Conservation (phyloP, 305 asterid species). For the Fraxinus velutina region DNA sequence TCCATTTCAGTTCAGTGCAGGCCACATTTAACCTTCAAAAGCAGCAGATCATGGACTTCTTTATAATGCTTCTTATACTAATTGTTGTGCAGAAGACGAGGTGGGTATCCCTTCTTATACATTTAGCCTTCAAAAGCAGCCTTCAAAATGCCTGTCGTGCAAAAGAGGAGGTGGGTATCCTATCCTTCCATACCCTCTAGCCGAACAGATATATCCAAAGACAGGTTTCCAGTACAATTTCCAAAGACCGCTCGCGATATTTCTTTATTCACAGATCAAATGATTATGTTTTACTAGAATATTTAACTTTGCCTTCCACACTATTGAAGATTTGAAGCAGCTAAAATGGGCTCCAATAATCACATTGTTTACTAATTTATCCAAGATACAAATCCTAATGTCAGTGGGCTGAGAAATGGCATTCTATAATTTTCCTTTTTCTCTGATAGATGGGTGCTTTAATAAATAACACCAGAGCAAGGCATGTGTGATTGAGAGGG, state of each 20-base stretch:
- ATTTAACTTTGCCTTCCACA: not conserved
- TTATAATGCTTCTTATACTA: slow-evolving; percentile 30
- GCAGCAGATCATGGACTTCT: slow-evolving; percentile 51
- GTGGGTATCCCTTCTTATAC: too few species aligned
- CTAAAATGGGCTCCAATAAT: not conserved
- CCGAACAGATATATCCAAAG: not conserved
- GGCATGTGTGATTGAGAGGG: not conserved
- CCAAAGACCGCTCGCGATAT: not conserved
- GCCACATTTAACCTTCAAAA: slow-evolving; percentile 11
- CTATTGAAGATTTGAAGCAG: not conserved
- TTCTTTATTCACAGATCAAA: not conserved
- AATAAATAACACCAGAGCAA: too few species aligned
- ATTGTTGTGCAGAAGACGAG: too few species aligned
- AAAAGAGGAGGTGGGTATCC: too few species aligned
- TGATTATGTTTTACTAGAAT: not conserved
- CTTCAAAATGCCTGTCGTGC: too few species aligned
- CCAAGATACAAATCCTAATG: not conserved
- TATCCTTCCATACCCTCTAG: too few species aligned
- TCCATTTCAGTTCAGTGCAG: slow-evolving; percentile 39
- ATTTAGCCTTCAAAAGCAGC: too few species aligned
- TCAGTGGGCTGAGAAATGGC: not conserved
- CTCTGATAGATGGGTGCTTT: too few species aligned
- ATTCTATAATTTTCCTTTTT: too few species aligned
- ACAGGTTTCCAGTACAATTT: not conserved
- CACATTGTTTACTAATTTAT: not conserved